Evolutionary conservation across 2,329 filamentous ascomycete genomes (phyloP).

Genomic region (Neonectria neomacrospora): DNA sequence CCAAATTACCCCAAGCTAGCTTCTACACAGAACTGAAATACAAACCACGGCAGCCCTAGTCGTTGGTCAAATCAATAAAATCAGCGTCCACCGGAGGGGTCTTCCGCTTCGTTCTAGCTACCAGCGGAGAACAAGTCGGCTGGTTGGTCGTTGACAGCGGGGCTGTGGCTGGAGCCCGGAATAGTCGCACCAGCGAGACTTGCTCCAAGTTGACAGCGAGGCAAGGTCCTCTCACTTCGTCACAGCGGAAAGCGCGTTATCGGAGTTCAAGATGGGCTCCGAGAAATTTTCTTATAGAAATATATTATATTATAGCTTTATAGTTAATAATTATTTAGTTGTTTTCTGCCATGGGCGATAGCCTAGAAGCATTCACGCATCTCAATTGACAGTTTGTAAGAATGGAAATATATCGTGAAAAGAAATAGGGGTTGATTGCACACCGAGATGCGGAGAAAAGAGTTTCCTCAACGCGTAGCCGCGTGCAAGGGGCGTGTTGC

Average conservation of each 20-base stretch:
- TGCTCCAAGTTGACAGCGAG: conserved; percentile 16
- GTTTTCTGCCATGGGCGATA: not conserved
- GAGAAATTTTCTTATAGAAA: too few relatives aligned
- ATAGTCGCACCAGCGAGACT: not conserved
- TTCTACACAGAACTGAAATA: not conserved
- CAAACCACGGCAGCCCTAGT: not conserved
- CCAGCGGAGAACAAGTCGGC: not conserved
- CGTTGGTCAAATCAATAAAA: conserved; percentile 25
- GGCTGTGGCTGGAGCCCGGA: not conserved
- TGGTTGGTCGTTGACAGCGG: not conserved
- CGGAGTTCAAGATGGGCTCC: too few relatives aligned
- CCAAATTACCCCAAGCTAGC: not conserved
- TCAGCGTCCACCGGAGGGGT: not conserved
- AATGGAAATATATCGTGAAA: not conserved
- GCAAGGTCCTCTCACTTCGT: too few relatives aligned
- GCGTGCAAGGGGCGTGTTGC: not conserved
- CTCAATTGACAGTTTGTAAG: not conserved
- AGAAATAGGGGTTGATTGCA: not conserved
- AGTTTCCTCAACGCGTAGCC: not conserved
- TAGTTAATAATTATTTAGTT: too few relatives aligned
- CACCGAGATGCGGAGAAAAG: not conserved
- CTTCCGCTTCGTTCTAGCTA: conserved; percentile 20
- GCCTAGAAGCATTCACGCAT: not conserved
- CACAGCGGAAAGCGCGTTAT: too few relatives aligned
- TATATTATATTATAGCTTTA: too few relatives aligned